Conservation (phyloP, 495 filamentous ascomycete genomes). For the Penicillium verhagenii region DNA sequence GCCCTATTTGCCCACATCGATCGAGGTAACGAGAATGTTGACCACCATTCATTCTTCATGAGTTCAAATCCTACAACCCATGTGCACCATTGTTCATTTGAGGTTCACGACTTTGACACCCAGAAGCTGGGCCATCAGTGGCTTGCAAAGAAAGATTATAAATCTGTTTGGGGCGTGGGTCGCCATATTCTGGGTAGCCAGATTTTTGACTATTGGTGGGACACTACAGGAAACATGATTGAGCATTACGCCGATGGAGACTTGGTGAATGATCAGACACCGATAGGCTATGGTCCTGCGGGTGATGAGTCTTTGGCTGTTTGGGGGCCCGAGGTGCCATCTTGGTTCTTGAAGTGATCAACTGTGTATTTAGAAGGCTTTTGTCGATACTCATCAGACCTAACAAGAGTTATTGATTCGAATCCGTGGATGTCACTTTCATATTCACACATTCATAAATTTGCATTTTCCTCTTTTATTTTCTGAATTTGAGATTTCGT, state of each 20-base stretch:
- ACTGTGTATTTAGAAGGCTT: neutral
- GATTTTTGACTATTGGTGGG: constrained; percentile 78
- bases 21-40: constrained; percentile 56
- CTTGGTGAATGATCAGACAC: constrained; percentile 58
- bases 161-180: constrained; percentile 73
- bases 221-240: constrained; percentile 58
- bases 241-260: constrained; percentile 75
- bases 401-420: too few species aligned
- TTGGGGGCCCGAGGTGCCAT: constrained; percentile 34
- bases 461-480: too few species aligned
- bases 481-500: too few species aligned
- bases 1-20: constrained; percentile 65
- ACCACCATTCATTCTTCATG: constrained; percentile 75
- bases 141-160: constrained; percentile 61
- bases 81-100: constrained; percentile 72
- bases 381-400: too few species aligned
- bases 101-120: constrained; percentile 74
- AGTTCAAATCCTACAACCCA: constrained; percentile 52
- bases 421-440: too few species aligned
- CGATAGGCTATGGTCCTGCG: constrained; percentile 35
- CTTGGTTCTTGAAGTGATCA: neutral
- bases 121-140: constrained; percentile 73
- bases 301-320: constrained; percentile 27
- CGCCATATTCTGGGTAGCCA: constrained; percentile 72
- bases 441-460: too few species aligned